Conservation (phyloP, 2,329 filamentous ascomycete genomes). For the Aspergillus luchuensis region DNA sequence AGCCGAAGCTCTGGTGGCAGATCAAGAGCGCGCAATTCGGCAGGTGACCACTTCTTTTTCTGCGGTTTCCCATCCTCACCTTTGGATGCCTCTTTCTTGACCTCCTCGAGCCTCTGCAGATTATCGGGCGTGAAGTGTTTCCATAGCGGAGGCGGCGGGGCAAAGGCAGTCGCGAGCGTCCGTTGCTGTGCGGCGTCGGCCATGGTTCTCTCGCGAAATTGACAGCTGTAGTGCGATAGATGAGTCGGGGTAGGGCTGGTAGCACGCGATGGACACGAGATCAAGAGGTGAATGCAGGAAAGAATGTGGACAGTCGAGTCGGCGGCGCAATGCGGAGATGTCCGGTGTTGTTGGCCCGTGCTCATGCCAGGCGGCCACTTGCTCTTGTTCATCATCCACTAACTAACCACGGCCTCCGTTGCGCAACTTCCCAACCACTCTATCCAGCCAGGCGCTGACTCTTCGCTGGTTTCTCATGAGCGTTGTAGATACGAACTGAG, state of each 20-base stretch:
- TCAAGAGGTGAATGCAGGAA: not conserved
- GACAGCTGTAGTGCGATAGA: too few relatives aligned
- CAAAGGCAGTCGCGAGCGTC: constrained; percentile 67
- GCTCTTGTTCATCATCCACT: too few relatives aligned
- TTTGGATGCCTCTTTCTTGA: constrained; percentile 46
- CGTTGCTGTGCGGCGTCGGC: constrained; percentile 56
- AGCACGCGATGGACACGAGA: not conserved
- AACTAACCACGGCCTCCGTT: not conserved
- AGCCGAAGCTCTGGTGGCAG: constrained; percentile 72
- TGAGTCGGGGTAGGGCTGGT: not conserved
- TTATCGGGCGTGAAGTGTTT: constrained; percentile 81
- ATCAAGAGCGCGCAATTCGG: constrained; percentile 42
- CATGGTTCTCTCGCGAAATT: constrained; percentile 49
- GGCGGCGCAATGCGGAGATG: constrained; percentile 18
- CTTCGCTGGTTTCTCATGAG: constrained; percentile 11
- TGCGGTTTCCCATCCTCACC: constrained; percentile 30
- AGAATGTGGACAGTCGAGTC: not conserved
- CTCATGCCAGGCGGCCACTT: constrained; percentile 7
- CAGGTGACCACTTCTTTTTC: constrained; percentile 38
- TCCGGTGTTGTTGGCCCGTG: constrained; percentile 23
- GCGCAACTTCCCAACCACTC: not conserved
- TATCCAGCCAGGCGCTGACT: not conserved
- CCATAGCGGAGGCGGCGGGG: constrained; percentile 88
- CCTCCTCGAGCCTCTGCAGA: constrained; percentile 58
- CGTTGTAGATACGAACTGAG: constrained; percentile 7